Evolutionary conservation across 768 basidiomycete genomes (phyloP).

Genomic region (Rhizopogon rudus): DNA sequence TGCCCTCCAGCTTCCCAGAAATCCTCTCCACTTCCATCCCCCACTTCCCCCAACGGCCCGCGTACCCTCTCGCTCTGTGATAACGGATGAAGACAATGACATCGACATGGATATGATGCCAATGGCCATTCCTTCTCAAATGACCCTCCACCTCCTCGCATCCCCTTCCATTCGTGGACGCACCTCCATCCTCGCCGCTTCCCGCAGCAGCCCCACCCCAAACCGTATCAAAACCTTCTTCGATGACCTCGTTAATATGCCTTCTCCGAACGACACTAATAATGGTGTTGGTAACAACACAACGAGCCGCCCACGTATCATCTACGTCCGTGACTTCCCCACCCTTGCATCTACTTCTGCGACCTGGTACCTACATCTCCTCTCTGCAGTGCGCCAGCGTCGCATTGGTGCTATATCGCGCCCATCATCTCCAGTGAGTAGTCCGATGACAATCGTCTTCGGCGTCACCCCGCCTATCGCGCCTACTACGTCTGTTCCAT

Average conservation of each 20-base stretch:
- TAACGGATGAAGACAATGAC: constrained; percentile 41
- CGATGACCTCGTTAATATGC: constrained; percentile 69
- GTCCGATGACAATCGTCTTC: constrained; percentile 81
- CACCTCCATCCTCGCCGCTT: constrained; percentile 29
- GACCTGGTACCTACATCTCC: constrained; percentile 76
- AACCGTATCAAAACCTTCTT: constrained; percentile 69
- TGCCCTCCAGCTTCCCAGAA: constrained; percentile 60
- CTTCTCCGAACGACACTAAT: constrained; percentile 26
- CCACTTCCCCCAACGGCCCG: constrained; percentile 19
- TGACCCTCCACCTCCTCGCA: constrained; percentile 43
- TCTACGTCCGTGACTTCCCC: constrained; percentile 81
- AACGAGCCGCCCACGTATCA: constrained; percentile 54
- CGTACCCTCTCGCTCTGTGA: constrained; percentile 14
- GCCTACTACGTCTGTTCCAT: constrained; percentile 5
- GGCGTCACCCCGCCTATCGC: constrained; percentile 79
- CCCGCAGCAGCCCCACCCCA: constrained; percentile 41
- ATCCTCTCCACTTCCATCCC: constrained; percentile 67
- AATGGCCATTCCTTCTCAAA: constrained; percentile 40
- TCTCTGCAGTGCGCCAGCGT: constrained; percentile 72
- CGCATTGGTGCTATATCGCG: constrained; percentile 61
- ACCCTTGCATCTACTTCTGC: constrained; percentile 69
- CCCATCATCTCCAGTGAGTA: constrained; percentile 52
- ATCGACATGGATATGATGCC: constrained; percentile 47
- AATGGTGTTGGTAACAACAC: constrained; percentile 15
- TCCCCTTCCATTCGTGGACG: constrained; percentile 31